Conservation (phyloP, 495 filamentous ascomycete genomes). For the Penicillium pulvis region DNA sequence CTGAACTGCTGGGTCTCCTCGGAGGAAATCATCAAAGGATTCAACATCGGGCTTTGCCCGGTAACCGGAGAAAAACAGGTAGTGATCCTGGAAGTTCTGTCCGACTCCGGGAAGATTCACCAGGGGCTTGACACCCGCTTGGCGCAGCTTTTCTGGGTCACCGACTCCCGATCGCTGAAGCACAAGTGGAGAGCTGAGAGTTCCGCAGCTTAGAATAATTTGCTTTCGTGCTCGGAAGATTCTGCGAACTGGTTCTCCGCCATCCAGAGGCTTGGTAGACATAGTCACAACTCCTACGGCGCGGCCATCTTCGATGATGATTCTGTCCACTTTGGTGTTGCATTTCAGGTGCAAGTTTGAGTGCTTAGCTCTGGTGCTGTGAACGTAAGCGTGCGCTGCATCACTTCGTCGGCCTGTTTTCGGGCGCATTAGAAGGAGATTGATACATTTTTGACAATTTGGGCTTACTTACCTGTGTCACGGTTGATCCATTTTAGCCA, state of each 20-base stretch:
- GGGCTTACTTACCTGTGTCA: constrained; percentile 48
- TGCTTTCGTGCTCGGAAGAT: constrained; percentile 74
- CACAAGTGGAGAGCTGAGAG: constrained; percentile 76
- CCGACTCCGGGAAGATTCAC: constrained; percentile 82
- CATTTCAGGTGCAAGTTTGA: constrained; percentile 73
- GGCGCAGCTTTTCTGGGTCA: constrained; percentile 72
- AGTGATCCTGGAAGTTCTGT: constrained; percentile 84
- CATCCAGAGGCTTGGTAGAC: constrained; percentile 56
- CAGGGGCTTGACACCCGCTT: constrained; percentile 68
- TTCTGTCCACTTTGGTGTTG: constrained; percentile 82
- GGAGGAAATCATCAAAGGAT: constrained; percentile 78
- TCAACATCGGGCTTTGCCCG: constrained; percentile 77
- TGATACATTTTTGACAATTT: not conserved
- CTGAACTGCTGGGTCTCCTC: constrained; percentile 71
- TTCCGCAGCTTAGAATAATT: constrained; percentile 77
- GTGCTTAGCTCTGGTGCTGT: constrained; percentile 65
- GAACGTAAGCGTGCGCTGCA: constrained; percentile 75
- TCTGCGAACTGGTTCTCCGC: constrained; percentile 47
- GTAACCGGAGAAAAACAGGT: constrained; percentile 76
- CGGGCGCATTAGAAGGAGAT: constrained; percentile 9
- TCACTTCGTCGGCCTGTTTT: constrained; percentile 55
- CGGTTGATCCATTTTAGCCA: constrained; percentile 71
- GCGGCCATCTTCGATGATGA: constrained; percentile 71
- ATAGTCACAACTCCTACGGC: constrained; percentile 64
- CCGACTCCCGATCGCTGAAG: constrained; percentile 73